These are phyloP conservation scores for Aphanomyces euteiches DNA, from an alignment of 352 stramenopile genomes.

Conservation along the genomic window DNA sequence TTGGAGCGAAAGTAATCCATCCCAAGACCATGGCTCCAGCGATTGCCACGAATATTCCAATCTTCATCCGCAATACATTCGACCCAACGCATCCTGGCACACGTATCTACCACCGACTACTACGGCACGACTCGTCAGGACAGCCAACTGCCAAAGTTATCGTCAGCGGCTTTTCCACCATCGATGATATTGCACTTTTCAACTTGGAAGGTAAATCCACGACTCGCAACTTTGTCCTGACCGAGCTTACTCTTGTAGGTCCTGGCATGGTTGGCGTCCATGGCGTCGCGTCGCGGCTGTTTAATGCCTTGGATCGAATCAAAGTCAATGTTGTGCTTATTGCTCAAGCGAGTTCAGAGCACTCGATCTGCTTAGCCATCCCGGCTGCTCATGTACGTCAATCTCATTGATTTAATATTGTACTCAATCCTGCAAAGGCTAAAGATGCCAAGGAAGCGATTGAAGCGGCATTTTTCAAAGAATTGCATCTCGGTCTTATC, in stretches of 20 bases:
- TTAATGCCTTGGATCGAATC: conserved; percentile 87
- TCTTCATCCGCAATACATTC: conserved; percentile 98
- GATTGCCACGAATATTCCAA: conserved; percentile 89
- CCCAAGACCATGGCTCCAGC: conserved; percentile 95
- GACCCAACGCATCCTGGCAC: conserved; percentile 79
- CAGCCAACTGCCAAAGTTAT: conserved; percentile 61
- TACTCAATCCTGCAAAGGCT: conserved; percentile 33
- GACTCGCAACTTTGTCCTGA: not conserved
- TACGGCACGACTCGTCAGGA: conserved; percentile 61
- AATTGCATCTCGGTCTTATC: conserved; percentile 80
- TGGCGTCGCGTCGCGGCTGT: conserved; percentile 89
- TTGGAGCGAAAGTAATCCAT: conserved; percentile 97
- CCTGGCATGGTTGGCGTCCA: conserved; percentile 91
- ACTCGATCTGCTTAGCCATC: conserved; percentile 95
- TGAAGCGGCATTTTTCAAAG: conserved; percentile 84
- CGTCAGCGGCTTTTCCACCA: conserved; percentile 87
- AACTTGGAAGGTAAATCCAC: conserved; percentile 90
- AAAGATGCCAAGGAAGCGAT: conserved; percentile 67
- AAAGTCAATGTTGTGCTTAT: conserved; percentile 95
- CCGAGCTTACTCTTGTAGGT: not conserved
- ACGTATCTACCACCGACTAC: conserved; percentile 67
- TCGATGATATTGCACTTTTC: conserved; percentile 93
- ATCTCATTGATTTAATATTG: conserved; percentile 13
- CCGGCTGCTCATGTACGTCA: conserved; percentile 51
- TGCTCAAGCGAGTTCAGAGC: conserved; percentile 91